Conservation (phyloP, 371 early-diverging fungal species). For the Cladochytrium tenue region DNA sequence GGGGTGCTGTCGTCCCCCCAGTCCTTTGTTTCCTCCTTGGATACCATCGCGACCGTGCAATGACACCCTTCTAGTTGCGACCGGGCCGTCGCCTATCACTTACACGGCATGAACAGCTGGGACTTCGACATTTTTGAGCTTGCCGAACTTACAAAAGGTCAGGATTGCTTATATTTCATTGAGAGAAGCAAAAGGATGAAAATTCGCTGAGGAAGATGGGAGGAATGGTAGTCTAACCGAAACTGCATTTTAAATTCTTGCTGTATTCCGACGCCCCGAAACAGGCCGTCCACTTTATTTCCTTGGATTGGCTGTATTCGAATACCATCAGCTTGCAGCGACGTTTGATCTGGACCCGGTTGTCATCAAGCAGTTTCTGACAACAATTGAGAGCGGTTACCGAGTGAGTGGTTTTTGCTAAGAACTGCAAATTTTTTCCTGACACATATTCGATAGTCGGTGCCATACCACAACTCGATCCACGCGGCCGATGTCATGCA, state of each 20-base stretch:
- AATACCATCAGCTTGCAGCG: slow-evolving; percentile 23
- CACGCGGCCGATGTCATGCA: slow-evolving; percentile 59
- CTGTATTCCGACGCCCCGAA: slow-evolving; percentile 1
- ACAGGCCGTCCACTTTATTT: slow-evolving; percentile 43
- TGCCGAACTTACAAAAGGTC: slow-evolving; percentile 37
- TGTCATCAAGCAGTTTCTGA: slow-evolving; percentile 32
- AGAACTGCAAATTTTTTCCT: too few species aligned
- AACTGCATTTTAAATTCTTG: not conserved
- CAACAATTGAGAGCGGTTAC: slow-evolving; percentile 36
- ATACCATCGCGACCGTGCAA: too few species aligned
- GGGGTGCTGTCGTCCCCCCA: too few species aligned
- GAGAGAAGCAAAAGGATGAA: too few species aligned
- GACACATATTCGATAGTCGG: slow-evolving; percentile 16
- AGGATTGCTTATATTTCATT: too few species aligned
- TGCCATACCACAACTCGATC: slow-evolving; percentile 48
- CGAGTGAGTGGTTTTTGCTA: slow-evolving; percentile 19
- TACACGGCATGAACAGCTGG: slow-evolving; percentile 38
- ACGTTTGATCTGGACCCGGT: slow-evolving; percentile 28
- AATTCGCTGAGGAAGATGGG: not conserved
- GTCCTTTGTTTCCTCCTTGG: too few species aligned
- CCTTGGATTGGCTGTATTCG: slow-evolving; percentile 33
- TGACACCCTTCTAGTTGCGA: not conserved
- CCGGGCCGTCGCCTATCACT: slow-evolving; percentile 21
- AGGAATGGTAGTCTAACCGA: not conserved
- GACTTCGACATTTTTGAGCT: slow-evolving; percentile 50